A percentile compares a stretch with the other conserved stretches of the same genome.
phyloP scores from a whole-genome alignment of 306 rosid species.

The Castanopsis chinensis region DNA sequence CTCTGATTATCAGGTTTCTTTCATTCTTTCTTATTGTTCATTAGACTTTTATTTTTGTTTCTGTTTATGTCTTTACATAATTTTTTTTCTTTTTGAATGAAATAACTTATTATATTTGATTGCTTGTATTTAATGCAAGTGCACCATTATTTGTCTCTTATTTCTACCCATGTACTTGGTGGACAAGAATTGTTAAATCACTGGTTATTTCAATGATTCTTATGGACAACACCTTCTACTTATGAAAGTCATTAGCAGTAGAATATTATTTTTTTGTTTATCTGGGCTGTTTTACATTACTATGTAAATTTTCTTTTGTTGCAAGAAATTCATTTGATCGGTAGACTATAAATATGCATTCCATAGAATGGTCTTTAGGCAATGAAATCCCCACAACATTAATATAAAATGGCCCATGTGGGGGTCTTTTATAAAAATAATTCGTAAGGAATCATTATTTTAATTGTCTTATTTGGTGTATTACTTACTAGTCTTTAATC shows the following conservation, averaged over 20 bases:
- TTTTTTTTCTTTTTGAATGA: too few relatives aligned
- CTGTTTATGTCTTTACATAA: neutral
- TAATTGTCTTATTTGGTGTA: too few relatives aligned
- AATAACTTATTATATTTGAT: neutral
- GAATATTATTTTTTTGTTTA: neutral
- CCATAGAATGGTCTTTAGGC: neutral
- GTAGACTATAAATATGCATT: neutral
- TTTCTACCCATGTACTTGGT: neutral
- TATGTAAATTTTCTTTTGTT: neutral
- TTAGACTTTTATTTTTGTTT: neutral
- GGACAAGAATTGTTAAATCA: neutral
- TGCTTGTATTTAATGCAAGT: neutral
- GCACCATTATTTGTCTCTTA: neutral
- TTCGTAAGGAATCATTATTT: too few relatives aligned
- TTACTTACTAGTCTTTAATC: too few relatives aligned
- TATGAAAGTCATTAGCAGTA: neutral
- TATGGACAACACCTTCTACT: neutral
- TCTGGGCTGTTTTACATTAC: neutral
- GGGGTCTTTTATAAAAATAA: neutral
- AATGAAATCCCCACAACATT: neutral
- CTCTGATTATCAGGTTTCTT: conserved; percentile 49
- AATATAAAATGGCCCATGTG: neutral
- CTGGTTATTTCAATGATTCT: neutral
- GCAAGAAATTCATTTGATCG: neutral
- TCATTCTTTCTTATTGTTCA: neutral